Evolutionary conservation across 75 land plant genomes (phyloP).

Genomic region (Sequoia sempervirens): DNA sequence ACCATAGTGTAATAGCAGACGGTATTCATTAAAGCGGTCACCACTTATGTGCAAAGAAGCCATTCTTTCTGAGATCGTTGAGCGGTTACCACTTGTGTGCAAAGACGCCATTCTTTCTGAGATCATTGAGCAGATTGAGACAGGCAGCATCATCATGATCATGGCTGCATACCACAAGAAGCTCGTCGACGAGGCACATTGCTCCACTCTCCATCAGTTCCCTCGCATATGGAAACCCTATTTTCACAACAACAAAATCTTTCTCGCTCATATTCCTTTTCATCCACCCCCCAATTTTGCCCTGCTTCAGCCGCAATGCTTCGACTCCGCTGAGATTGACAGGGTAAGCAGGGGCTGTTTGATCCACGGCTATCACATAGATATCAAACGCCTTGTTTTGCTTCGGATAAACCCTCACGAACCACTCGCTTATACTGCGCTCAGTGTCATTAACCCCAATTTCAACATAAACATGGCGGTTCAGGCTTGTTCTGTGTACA

Average conservation of each 20-base stretch:
- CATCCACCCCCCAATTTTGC: not conserved
- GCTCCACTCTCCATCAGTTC: not conserved
- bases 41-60: too few species aligned
- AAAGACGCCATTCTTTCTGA: not conserved
- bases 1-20: too few species aligned
- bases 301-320: not conserved
- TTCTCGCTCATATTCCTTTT: not conserved
- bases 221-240: not conserved
- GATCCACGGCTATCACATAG: not conserved
- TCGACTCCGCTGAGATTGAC: not conserved
- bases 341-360: not conserved
- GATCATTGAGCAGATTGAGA: not conserved
- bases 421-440: not conserved
- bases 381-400: not conserved
- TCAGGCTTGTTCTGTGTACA: not conserved
- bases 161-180: not conserved
- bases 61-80: too few species aligned
- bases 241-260: not conserved
- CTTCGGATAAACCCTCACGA: not conserved
- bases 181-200: conserved; percentile 2
- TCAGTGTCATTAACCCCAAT: not conserved
- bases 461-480: conserved; percentile 1
- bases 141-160: not conserved
- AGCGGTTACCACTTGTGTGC: conserved; percentile 3
- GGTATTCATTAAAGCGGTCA: too few species aligned